Base-by-base conservation (phyloP, 148 eudicot genomes). In the Polygonum maritimum region DNA sequence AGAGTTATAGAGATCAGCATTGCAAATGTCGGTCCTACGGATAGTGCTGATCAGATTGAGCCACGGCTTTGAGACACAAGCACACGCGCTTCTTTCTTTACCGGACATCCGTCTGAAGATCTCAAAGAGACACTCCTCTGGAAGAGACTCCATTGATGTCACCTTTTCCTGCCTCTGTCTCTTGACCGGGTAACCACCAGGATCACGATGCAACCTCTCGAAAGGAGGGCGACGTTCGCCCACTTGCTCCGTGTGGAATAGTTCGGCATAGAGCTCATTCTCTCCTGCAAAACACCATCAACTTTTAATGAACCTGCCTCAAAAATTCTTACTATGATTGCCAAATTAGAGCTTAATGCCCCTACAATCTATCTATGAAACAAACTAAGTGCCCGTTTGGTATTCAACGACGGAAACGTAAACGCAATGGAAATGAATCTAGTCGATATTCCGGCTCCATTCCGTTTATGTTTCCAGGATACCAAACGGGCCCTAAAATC, bases 41-140 rank as follows among this genome's bases (percentile, higher is more conserved):
- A 92, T 81, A 73, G 79, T 85, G 74, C 87, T 81, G 79, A 95
- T 82, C 38, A 91, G 77, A 74, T 65, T 65, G 60, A 95, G 94
- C 99, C 99, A 95, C 0, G 86, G 92, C 85, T 89, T 95, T 48
- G 99, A 92, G 82, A 95, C 98, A 73, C 90, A 85, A 75, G 99
- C 98, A 11, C 88, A 81, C 35, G 83, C 79, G 78, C 92, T 88
- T 77, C 94, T 89, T 78, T 84, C 89, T 75, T 80, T 83, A 31
- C 88, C 88, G 19, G 91, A 83, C 78, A 92, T 72, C 41, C 86
- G 94, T 77, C 89, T 87, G 79, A 95, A 83, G 82, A 95, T 89
- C 89, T 95, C 99, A 45, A 86, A 91, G 52, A 95, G 86, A 87
- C 96, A 90, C 79, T 92, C 96, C 14, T 95, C 89, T 0, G 99